These are phyloP conservation scores for Inonotus hispidus DNA, from an alignment of 1,284 basidiomycete species.

Conservation along the genomic window DNA sequence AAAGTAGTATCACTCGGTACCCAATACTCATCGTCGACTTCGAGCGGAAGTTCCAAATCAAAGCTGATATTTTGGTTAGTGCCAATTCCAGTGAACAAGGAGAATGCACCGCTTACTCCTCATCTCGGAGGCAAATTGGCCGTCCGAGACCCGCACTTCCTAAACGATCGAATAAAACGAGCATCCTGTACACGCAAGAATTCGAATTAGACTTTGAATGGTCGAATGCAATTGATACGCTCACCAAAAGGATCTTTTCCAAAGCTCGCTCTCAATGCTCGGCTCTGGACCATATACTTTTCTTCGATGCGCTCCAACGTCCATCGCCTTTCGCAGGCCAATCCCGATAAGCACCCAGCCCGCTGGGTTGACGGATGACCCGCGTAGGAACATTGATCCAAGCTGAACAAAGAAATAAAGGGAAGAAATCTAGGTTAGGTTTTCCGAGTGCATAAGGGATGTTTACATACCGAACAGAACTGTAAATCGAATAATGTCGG, in stretches of 20 bases:
- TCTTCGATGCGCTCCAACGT: constrained; percentile 39
- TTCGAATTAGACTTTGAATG: not conserved
- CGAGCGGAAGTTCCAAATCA: constrained; percentile 73
- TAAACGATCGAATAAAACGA: constrained; percentile 56
- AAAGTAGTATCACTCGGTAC: constrained; percentile 43
- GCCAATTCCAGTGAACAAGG: not conserved
- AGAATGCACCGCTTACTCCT: constrained; percentile 53
- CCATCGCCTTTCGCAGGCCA: constrained; percentile 41
- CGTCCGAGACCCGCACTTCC: constrained; percentile 66
- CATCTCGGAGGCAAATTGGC: constrained; percentile 65
- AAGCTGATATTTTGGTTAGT: constrained; percentile 40
- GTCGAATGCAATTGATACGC: constrained; percentile 19
- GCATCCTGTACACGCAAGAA: constrained; percentile 15
- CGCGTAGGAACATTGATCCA: constrained; percentile 15
- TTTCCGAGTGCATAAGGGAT: too few relatives aligned
- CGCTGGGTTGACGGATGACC: constrained; percentile 29
- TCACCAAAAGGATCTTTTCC: constrained; percentile 49
- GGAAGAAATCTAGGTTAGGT: not conserved
- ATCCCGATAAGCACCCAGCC: constrained; percentile 41
- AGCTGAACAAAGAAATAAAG: not conserved
- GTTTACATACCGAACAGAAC: constrained; percentile 31
- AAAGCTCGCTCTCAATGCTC: constrained; percentile 42
- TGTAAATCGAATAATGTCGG: constrained; percentile 37
- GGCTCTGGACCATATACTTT: constrained; percentile 30
- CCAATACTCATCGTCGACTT: constrained; percentile 88